Evolutionary conservation across 148 eudicot genomes (phyloP), one percentile per base, ranked within the genome.

Genomic region (Rhododendron mucronatum): DNA sequence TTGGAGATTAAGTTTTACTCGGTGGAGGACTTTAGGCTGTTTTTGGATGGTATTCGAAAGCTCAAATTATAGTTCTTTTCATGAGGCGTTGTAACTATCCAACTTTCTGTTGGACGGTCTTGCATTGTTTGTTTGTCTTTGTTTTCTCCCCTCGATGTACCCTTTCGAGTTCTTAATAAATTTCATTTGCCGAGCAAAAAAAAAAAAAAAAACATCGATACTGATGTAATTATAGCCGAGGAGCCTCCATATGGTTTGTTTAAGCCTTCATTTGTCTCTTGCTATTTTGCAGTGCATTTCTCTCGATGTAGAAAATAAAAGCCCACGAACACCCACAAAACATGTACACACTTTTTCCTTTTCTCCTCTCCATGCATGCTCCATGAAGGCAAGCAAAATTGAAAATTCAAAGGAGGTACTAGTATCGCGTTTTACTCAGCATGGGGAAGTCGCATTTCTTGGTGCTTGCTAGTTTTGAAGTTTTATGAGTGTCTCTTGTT

Each of bases 161-260:
- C n/a, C n/a, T n/a, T n/a, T n/a, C n/a, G n/a, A n/a, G n/a, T n/a
- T n/a, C n/a, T n/a, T n/a, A n/a, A n/a, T n/a, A n/a, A n/a, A n/a
- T n/a, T n/a, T n/a, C n/a, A n/a, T n/a, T n/a, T n/a, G n/a, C n/a
- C n/a, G n/a, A n/a, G n/a, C n/a, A n/a, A n/a, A n/a, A n/a, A n/a
- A n/a, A n/a, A n/a, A n/a, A n/a, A n/a, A n/a, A n/a, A n/a, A n/a
- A n/a, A n/a, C n/a, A n/a, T n/a, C 67, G 99, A 96, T 86, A 96
- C 99, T 67, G 99, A 96, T 89, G 98, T 95, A 51, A 96, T 95
- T 69, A 95, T 96, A 16, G 99, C 98, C 2, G 99, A 96, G 90
- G 98, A 96, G 90, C 99, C 99, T 80, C 96, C 96, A 84, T 96
- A 95, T 88, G 99, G 99, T 96, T 85, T 78, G 92, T 51, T 10